These are phyloP conservation scores for Desmodesmus armatus DNA, from an alignment of 139 green algal genomes.

Conservation along the genomic window DNA sequence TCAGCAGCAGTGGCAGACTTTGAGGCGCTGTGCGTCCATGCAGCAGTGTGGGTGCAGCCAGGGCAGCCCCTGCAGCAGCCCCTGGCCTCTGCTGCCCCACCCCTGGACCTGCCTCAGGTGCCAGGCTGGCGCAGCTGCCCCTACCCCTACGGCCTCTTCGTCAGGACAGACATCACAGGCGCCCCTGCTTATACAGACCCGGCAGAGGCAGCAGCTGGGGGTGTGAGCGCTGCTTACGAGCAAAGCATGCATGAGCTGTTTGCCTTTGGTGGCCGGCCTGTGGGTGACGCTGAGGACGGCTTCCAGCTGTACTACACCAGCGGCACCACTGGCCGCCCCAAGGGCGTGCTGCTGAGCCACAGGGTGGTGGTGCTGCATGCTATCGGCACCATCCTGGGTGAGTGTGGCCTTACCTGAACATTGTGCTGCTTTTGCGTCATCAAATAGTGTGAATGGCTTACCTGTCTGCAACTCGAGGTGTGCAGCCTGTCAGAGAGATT, in stretches of 20 bases:
- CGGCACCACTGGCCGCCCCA: slow-evolving; percentile 89
- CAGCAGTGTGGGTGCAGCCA: not conserved
- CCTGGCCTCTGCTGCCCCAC: not conserved
- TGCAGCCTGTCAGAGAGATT: no score
- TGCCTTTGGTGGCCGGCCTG: not conserved
- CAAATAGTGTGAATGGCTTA: no score
- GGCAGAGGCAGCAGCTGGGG: not conserved
- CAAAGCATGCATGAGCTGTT: not conserved
- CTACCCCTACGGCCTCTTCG: not conserved
- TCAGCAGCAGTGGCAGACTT: not conserved
- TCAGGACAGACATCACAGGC: not conserved
- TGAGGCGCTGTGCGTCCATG: not conserved
- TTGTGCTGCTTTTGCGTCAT: no score
- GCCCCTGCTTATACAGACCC: not conserved
- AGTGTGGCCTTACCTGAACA: no score
- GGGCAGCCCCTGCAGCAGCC: not conserved
- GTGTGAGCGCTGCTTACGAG: not conserved
- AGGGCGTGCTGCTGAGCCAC: slow-evolving; percentile 88
- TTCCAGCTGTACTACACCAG: slow-evolving; percentile 87
- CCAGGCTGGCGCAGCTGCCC: slow-evolving; percentile 7
- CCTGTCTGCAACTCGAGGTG: no score
- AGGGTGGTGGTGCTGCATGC: slow-evolving; percentile 80
- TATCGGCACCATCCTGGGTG: slow-evolving; percentile 76
- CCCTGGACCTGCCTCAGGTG: not conserved
- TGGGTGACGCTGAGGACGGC: slow-evolving; percentile 2